Conservation (phyloP, 2,329 filamentous ascomycete genomes). For the Macrophomina phaseolina region DNA sequence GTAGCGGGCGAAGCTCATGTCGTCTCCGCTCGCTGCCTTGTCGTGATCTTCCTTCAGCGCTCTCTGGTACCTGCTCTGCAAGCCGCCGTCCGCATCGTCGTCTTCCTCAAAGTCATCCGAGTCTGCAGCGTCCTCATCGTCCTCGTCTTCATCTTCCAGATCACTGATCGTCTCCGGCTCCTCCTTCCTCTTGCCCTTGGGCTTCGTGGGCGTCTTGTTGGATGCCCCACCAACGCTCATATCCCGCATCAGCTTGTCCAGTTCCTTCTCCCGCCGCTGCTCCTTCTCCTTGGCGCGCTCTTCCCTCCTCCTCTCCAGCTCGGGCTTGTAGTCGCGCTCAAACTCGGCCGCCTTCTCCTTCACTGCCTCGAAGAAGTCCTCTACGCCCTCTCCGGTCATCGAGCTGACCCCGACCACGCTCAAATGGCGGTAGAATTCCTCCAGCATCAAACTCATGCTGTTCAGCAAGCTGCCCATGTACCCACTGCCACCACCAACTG, state of each 20-base stretch:
- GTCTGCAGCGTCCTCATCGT: conserved; percentile 55
- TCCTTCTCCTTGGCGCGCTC: conserved; percentile 79
- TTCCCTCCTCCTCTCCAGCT: conserved; percentile 78
- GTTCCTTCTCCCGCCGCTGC: conserved; percentile 74
- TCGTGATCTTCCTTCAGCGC: conserved; percentile 65
- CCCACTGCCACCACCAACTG: conserved; percentile 73
- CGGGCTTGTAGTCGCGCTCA: conserved; percentile 86
- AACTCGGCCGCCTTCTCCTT: conserved; percentile 88
- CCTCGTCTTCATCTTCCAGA: conserved; percentile 56
- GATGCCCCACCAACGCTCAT: conserved; percentile 67
- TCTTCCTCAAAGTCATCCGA: conserved; percentile 63
- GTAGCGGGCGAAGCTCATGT: conserved; percentile 60
- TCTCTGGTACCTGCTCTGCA: conserved; percentile 77
- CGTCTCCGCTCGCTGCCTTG: conserved; percentile 48
- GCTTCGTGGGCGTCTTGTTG: conserved; percentile 34
- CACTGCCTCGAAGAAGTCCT: conserved; percentile 92
- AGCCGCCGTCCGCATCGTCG: conserved; percentile 63
- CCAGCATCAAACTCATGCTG: conserved; percentile 96
- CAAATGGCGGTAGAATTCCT: conserved; percentile 95
- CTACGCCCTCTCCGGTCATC: conserved; percentile 88
- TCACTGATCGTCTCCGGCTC: conserved; percentile 59
- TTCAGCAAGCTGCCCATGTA: conserved; percentile 97
- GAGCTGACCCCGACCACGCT: conserved; percentile 92
- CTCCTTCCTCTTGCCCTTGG: conserved; percentile 43
- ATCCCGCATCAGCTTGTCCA: conserved; percentile 93